Conservation (phyloP, 1,139 yeast genomes). For the Zhuliangozyma blackwelliae region DNA sequence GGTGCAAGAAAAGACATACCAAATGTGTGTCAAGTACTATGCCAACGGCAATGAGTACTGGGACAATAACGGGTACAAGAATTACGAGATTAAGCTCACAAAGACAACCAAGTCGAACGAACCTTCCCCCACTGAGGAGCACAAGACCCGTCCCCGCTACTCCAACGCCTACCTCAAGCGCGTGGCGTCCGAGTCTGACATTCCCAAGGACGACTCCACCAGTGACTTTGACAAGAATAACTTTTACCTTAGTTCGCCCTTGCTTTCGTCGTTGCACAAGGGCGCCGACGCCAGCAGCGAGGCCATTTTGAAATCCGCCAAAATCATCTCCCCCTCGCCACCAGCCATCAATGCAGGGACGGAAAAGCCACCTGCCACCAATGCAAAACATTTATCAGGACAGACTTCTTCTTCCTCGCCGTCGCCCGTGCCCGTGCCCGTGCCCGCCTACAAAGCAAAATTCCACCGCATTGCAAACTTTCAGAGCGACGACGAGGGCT, state of each 20-base stretch:
- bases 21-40: conserved; percentile 59
- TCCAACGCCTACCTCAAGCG: conserved; percentile 36
- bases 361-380: too few species aligned
- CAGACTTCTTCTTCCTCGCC: too few species aligned
- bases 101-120: conserved; percentile 11
- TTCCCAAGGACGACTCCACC: conserved; percentile 5
- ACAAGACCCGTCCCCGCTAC: conserved; percentile 32
- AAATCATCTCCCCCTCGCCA: conserved; percentile 6
- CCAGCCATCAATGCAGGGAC: too few species aligned
- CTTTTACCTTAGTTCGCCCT: conserved; percentile 38
- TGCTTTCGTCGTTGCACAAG: conserved; percentile 22
- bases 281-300: conserved; percentile 4
- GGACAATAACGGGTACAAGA: conserved; percentile 67
- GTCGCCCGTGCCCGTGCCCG: neutral
- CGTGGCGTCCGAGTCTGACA: conserved; percentile 29
- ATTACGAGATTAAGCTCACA: conserved; percentile 53
- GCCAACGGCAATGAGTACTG: conserved; percentile 55
- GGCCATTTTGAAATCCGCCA: conserved; percentile 3
- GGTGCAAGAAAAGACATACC: conserved; percentile 21
- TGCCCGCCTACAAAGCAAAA: conserved; percentile 8
- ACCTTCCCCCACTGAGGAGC: conserved; percentile 9
- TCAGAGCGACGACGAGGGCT: conserved; percentile 3
- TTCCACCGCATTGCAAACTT: conserved; percentile 7
- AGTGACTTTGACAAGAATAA: conserved; percentile 33
- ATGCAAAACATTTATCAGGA: too few species aligned